A percentile compares a stretch with the other conserved stretches of the same genome.
Conservation (phyloP, 768 basidiomycete species). For the Crepidotus variabilis region DNA sequence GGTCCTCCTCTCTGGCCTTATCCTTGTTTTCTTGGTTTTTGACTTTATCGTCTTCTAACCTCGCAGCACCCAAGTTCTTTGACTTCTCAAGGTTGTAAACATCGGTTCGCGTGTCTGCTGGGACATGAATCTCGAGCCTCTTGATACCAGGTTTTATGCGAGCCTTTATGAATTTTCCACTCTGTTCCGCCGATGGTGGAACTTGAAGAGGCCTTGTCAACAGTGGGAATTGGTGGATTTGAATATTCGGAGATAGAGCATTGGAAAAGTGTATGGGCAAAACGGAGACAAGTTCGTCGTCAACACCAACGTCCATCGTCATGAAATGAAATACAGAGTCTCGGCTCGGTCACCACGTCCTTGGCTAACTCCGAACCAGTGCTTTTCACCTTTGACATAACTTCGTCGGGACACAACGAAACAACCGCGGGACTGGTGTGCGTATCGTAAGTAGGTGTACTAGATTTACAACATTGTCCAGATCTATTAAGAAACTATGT, state of each 20-base stretch:
- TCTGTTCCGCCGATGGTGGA: constrained; percentile 68
- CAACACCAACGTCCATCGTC: constrained; percentile 26
- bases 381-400: background rate
- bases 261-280: constrained; percentile 75
- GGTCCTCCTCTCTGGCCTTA: constrained; percentile 44
- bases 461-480: no score
- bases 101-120: constrained; percentile 74
- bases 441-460: no score
- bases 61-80: constrained; percentile 60
- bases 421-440: background rate
- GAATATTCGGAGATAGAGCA: constrained; percentile 55
- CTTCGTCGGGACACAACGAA: background rate
- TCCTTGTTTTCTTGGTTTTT: constrained; percentile 60
- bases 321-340: background rate
- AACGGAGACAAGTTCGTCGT: constrained; percentile 63
- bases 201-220: constrained; percentile 68
- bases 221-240: constrained; percentile 81
- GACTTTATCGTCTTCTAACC: constrained; percentile 72
- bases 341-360: background rate
- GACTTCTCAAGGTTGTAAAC: constrained; percentile 78
- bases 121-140: constrained; percentile 74
- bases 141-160: constrained; percentile 62
- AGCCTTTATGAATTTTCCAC: constrained; percentile 75
- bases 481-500: no score
- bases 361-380: background rate